Evolutionary conservation across 352 stramenopile genomes (phyloP), one percentile per base, ranked within the genome.

Genomic region (Phytopythium oedochilum): DNA sequence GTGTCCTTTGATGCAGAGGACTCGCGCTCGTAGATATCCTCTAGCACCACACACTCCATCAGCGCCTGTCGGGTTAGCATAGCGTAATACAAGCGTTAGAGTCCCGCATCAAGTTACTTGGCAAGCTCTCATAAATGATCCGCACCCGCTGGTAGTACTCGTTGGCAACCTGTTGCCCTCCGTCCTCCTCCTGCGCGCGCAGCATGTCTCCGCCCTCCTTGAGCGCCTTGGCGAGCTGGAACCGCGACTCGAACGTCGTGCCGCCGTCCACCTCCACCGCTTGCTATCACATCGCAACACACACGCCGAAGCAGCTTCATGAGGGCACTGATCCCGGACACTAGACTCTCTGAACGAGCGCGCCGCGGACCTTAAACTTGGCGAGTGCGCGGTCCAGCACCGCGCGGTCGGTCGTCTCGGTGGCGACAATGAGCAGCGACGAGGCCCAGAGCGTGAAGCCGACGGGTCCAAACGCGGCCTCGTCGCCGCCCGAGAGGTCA

Each of bases 361-460:
- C 28, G 23, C n/a, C 9, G 26, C 53, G 23, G 20, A 79, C 60
- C 60, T 85, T 61, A 40, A 92, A 92, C 51, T 83, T 88, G 7
- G 40, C 32, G 3, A 94, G 64, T 12, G 83, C 77, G 25, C 83
- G 52, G 54, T 88, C 70, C 40, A 94, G 60, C 31, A 88, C 68
- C 2, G 67, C 55, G 36, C 64, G 69, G 47, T 68, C 72, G 53
- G 79, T 78, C 18, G 82, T 81, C 67, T 92, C 83, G 2, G 78
- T 88, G 11, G 83, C 83, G 23, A 92, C 70, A 59, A 88, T 88
- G 8, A 94, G 65, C 54, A 91, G 60, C 36, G 78, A 88, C 22
- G 77, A 90, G 6, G 73, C 83, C 75, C 81, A 94, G 9, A 94
- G 67, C 53, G 83, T 88, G 57, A 88, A 89, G 0, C 83, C 83